Evolutionary conservation across 768 basidiomycete genomes (phyloP).

Genomic region (Galerina marginata): DNA sequence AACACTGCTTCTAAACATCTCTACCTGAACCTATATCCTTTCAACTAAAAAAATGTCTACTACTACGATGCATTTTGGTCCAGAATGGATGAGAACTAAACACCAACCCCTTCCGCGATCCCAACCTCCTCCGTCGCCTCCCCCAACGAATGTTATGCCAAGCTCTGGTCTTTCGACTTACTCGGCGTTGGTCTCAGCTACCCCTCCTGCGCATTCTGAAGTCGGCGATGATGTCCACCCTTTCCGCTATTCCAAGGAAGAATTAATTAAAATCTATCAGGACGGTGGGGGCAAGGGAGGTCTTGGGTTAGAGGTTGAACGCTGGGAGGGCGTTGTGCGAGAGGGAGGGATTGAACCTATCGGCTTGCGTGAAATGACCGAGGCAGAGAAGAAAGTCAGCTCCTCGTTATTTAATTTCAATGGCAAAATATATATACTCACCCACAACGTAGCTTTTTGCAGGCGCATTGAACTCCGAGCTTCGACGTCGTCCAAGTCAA

Average conservation of each 20-base stretch:
- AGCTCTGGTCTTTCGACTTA: constrained; percentile 66
- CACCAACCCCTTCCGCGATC: constrained; percentile 58
- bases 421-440: constrained; percentile 28
- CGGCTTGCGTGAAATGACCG: constrained; percentile 78
- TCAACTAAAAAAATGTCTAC: constrained; percentile 47
- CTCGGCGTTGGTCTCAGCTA: constrained; percentile 70
- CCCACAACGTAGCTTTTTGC: constrained; percentile 68
- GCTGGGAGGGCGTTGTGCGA: constrained; percentile 88
- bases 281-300: constrained; percentile 77
- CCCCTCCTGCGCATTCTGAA: constrained; percentile 54
- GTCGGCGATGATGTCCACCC: constrained; percentile 71
- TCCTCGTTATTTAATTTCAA: constrained; percentile 20
- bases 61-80: constrained; percentile 88
- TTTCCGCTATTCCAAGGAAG: constrained; percentile 88
- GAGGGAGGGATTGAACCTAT: constrained; percentile 77
- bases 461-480: constrained; percentile 83
- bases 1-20: constrained; percentile 27
- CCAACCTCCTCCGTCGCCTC: constrained; percentile 65
- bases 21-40: constrained; percentile 13
- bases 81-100: constrained; percentile 92
- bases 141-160: constrained; percentile 48
- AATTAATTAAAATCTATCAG: constrained; percentile 81
- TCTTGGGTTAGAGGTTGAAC: constrained; percentile 84
- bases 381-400: constrained; percentile 87
- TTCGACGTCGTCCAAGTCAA: constrained; percentile 74